These are phyloP conservation scores for Zygoascus hellenicus DNA, from an alignment of 1,139 yeast genomes.

Conservation along the genomic window DNA sequence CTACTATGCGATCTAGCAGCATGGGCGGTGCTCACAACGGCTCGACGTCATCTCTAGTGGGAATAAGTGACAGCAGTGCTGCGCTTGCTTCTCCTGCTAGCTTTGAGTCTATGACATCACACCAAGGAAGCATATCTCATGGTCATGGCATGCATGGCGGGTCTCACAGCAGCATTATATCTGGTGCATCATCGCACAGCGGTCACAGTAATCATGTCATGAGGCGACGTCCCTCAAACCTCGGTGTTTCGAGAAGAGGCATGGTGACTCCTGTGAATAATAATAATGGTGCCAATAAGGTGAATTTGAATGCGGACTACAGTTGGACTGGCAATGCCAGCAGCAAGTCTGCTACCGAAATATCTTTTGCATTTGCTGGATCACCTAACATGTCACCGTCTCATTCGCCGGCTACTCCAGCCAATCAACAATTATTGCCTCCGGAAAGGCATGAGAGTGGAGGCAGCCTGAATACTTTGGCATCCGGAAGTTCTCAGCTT, in stretches of 20 bases:
- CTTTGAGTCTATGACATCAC: neutral
- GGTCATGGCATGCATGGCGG: too few species aligned
- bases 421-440: neutral
- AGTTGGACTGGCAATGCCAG: constrained; percentile 2
- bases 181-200: neutral
- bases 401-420: constrained; percentile 1
- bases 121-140: neutral
- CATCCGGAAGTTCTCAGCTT: neutral
- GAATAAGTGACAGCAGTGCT: neutral
- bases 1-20: neutral
- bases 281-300: neutral
- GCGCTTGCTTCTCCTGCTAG: constrained; percentile 5
- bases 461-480: neutral
- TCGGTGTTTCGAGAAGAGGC: constrained; percentile 1
- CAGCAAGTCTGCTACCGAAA: constrained; percentile 8
- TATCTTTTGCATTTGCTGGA: constrained; percentile 5
- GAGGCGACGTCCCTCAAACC: constrained; percentile 3
- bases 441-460: neutral
- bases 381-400: constrained; percentile 6
- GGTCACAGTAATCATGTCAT: neutral
- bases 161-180: too few species aligned
- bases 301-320: neutral
- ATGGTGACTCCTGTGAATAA: constrained; percentile 2
- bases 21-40: constrained; percentile 1
- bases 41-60: neutral